Evolutionary conservation across 2,329 filamentous ascomycete genomes (phyloP), one percentile per base, ranked within the genome.

Genomic region (Fusarium sulawesiense): DNA sequence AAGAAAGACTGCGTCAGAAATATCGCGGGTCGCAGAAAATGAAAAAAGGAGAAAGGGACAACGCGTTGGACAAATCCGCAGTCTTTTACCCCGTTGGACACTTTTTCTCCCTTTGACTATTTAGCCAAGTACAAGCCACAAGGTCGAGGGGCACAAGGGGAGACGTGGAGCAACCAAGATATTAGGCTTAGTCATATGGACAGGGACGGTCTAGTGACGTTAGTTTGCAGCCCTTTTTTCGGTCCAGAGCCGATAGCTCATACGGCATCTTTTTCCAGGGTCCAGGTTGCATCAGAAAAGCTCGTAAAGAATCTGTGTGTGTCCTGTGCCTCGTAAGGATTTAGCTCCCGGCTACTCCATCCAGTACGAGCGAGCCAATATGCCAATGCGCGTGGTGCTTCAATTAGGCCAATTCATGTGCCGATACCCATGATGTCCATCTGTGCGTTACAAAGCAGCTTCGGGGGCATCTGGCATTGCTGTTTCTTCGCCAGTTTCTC

Each of bases 91-190:
- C 55, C 25, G 49, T 65, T 60, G 60, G 54, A 70, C 50, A 64
- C 60, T 50, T 57, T 54, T 64, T 64, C 65, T 67, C 68, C 69
- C 69, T 72, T 72, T 58, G 32, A 59, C 57, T 59, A 41, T 53
- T 53, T 40, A 34, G 58, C 66, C 56, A 58, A 55, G 57, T 49
- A 49, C 40, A 37, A 65, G 53, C 67, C 59, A 67, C 47, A 71
- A 37, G 54, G 54, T 69, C 68, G 68, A 71, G 68, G 68, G 68
- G 68, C 57, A 57, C 64, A 59, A 70, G 51, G 68, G 64, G 68
- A 71, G 50, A 72, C 60, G 65, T 70, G 68, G 68, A 72, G 59
- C 27, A 66, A 72, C 47, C 44, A 55, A 55, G 34, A 34, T 57
- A 50, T 47, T 30, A 49, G 48, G 69, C 66, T 71, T 65, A 71